Base-by-base conservation (phyloP, 2,329 filamentous ascomycete genomes). In the Pseudopithomyces maydicus region DNA sequence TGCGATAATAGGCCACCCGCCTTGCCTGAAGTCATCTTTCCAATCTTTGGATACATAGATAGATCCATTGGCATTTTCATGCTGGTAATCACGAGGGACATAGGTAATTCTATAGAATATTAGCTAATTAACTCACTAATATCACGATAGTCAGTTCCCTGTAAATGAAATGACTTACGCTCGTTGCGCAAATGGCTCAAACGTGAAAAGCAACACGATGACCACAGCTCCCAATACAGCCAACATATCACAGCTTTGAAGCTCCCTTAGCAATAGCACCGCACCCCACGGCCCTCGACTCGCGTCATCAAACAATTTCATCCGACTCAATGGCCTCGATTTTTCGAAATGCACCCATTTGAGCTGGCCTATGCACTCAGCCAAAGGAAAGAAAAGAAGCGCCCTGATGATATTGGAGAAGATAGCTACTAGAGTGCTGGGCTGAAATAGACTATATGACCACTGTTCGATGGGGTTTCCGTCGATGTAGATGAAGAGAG, bases 161-260 rank as follows among this genome's bases (percentile, higher is more conserved):
- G 20, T 68, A 39, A n/a, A n/a, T n/a, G n/a, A n/a, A n/a, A n/a
- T n/a, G n/a, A n/a, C n/a, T n/a, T n/a, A n/a, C 10, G 62, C 52
- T 51, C 65, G 66, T 53, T 74, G 70, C 6, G 69, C 52, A 29
- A 70, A 71, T 12, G 71, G 69, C 51, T 72, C 69, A 20, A 73
- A 54, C 2, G 58, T 61, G 19, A 74, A 41, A 6, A 67, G 32
- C 12, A 66, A 41, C n/a, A 73, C 38, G 15, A 54, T 69, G 8
- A 73, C 45, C 0, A 62, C 11, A 1, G 69, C 70, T 3, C 67
- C 71, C 7, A 65, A n/a, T 17, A 53, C 45, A n/a, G 58, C 59
- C 7, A 72, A 47, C 17, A 59, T 29, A 10, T 57, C 54, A 1
- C 33, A 56, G 3, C 23, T 45, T n/a, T 41, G 44, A 2, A 56